A percentile compares a stretch with the other conserved stretches of the same genome.
Evolutionary conservation across 2,329 filamentous ascomycete species (phyloP).

Genomic region (Fusarium continuum): DNA sequence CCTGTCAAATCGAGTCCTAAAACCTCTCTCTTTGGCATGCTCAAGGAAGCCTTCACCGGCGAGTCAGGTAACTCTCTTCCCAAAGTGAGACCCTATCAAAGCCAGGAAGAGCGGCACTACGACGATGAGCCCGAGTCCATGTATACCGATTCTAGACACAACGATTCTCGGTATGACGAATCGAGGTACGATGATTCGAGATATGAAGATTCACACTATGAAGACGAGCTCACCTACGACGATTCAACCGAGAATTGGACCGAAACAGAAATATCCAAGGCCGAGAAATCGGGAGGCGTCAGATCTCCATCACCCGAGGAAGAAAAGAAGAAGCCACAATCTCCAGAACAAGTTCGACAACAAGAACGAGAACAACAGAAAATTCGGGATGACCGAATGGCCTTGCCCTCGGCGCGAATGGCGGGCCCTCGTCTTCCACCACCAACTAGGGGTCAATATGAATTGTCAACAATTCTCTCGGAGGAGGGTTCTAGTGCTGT

Average conservation of each 20-base stretch:
- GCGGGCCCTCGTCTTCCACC: constrained; percentile 52
- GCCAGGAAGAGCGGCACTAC: constrained; percentile 54
- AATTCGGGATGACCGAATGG: constrained; percentile 25
- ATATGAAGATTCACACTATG: constrained; percentile 27
- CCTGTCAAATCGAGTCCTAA: constrained; percentile 59
- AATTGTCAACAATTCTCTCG: constrained; percentile 67
- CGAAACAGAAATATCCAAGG: constrained; percentile 37
- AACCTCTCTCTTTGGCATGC: constrained; percentile 64
- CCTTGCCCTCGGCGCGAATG: constrained; percentile 42
- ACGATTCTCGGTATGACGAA: constrained; percentile 29
- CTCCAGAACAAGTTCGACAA: not conserved
- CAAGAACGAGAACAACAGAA: constrained; percentile 4
- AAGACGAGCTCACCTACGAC: constrained; percentile 33
- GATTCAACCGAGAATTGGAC: constrained; percentile 42
- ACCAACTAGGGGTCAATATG: constrained; percentile 64
- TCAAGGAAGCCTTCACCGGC: constrained; percentile 70
- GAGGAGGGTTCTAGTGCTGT: constrained; percentile 58
- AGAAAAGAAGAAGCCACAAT: constrained; percentile 29
- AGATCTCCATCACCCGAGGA: constrained; percentile 34
- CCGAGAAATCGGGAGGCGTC: constrained; percentile 20
- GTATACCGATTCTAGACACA: constrained; percentile 37
- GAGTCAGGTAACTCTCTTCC: constrained; percentile 62
- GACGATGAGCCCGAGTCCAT: constrained; percentile 41
- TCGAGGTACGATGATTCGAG: constrained; percentile 28
- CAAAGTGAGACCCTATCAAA: constrained; percentile 59